A percentile compares a stretch with the other conserved stretches of the same genome.
Conservation (phyloP, 768 basidiomycete genomes). For the Leucosporidium yakuticum region DNA sequence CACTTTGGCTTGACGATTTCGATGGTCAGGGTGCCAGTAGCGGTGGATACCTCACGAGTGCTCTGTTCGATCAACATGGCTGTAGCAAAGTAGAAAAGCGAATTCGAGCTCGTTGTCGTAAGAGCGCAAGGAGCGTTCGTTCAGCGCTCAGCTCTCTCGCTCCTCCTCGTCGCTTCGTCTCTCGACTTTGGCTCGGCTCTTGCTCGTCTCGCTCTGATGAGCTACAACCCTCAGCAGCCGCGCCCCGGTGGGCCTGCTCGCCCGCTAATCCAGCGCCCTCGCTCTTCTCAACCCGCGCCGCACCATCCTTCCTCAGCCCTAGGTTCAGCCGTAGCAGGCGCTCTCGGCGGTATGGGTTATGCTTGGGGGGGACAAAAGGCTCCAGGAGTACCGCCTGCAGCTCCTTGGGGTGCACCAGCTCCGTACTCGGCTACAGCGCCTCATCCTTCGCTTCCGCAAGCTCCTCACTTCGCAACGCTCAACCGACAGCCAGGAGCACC, state of each 20-base stretch:
- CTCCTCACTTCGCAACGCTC: neutral
- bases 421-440: neutral
- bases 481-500: neutral
- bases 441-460: neutral
- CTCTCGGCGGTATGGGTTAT: slow-evolving; percentile 15
- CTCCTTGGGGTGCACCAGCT: neutral
- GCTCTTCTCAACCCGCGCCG: slow-evolving; percentile 1
- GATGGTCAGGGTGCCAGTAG: slow-evolving; percentile 41
- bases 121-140: neutral
- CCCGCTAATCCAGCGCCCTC: slow-evolving; percentile 10
- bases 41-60: slow-evolving; percentile 42
- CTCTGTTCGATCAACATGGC: slow-evolving; percentile 45
- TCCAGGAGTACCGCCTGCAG: neutral
- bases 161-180: too few species aligned
- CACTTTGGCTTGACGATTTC: slow-evolving; percentile 43
- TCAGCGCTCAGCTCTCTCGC: neutral
- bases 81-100: neutral
- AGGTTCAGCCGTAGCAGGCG: slow-evolving; percentile 21
- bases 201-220: neutral
- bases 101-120: neutral
- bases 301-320: neutral
- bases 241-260: neutral
- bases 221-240: neutral
- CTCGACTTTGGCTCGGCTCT: too few species aligned
- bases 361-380: neutral